Evolutionary conservation across 345 rosid species (phyloP).

Genomic region (Theobroma cacao): DNA sequence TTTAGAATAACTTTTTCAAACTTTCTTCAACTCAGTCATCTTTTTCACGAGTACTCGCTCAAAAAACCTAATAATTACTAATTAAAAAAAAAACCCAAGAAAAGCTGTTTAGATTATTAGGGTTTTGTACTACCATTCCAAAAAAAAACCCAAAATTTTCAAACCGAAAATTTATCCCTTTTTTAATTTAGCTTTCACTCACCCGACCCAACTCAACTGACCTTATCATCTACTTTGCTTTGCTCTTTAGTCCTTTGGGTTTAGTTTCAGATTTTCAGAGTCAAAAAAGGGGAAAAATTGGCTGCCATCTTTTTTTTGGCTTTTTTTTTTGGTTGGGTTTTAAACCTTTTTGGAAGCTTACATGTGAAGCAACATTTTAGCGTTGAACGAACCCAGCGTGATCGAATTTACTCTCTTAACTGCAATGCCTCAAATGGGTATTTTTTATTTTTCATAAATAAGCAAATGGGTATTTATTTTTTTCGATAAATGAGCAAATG

Average conservation of each 20-base stretch:
- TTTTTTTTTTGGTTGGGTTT: constrained; percentile 7
- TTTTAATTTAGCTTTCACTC: neutral
- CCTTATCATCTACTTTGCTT: constrained; percentile 5
- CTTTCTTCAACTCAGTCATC: neutral
- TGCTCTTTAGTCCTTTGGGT: neutral
- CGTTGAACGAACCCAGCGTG: constrained; percentile 46
- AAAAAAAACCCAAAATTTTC: neutral
- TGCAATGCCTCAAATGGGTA: constrained; percentile 13
- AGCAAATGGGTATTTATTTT: constrained; percentile 11
- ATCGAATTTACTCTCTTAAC: constrained; percentile 31
- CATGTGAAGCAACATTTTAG: constrained; percentile 48
- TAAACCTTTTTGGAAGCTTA: constrained; percentile 40
- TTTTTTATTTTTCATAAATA: neutral
- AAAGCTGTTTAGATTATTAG: neutral
- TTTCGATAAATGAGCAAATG: constrained; percentile 8
- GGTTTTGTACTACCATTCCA: neutral
- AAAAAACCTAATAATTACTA: neutral
- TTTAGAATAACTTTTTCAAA: neutral
- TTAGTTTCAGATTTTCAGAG: constrained; percentile 9
- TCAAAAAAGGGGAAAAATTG: constrained; percentile 9
- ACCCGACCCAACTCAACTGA: neutral
- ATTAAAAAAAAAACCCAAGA: neutral
- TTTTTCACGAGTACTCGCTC: neutral
- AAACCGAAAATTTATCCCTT: neutral
- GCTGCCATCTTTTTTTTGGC: constrained; percentile 9